These are phyloP conservation scores for Starmerella cellae DNA, from an alignment of 805 yeast species.

Conservation along the genomic window DNA sequence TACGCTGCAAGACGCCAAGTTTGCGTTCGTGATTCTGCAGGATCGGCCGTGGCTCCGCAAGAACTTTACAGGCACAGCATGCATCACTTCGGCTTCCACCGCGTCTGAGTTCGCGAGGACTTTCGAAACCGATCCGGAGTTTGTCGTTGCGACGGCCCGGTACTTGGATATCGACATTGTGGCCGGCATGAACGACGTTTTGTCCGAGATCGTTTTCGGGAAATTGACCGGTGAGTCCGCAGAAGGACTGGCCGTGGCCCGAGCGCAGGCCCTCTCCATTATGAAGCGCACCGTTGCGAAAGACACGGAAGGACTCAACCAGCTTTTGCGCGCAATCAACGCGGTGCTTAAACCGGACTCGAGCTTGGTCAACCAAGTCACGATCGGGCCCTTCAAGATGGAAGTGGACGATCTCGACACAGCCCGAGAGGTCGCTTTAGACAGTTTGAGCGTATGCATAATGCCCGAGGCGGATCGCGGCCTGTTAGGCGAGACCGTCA, in stretches of 20 bases:
- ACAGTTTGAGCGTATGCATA: conserved; percentile 40
- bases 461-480: background rate
- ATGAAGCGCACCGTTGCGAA: background rate
- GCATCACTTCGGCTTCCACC: background rate
- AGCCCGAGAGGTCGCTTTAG: conserved; percentile 58
- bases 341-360: conserved; percentile 3
- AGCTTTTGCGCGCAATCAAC: background rate
- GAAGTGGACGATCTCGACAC: conserved; percentile 67
- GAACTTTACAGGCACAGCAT: background rate
- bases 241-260: background rate
- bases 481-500: conserved; percentile 25
- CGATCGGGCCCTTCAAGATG: conserved; percentile 81
- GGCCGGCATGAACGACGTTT: background rate
- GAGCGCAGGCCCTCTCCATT: conserved; percentile 5
- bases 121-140: conserved; percentile 3
- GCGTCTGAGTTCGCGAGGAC: background rate
- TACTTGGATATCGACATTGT: background rate
- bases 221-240: background rate
- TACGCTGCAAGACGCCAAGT: background rate
- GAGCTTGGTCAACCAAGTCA: conserved; percentile 26
- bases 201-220: background rate
- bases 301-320: background rate
- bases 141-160: conserved; percentile 2
- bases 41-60: background rate
- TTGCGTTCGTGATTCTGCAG: background rate